Conservation (phyloP, 2,329 filamentous ascomycete species). For the Graphium sp. region DNA sequence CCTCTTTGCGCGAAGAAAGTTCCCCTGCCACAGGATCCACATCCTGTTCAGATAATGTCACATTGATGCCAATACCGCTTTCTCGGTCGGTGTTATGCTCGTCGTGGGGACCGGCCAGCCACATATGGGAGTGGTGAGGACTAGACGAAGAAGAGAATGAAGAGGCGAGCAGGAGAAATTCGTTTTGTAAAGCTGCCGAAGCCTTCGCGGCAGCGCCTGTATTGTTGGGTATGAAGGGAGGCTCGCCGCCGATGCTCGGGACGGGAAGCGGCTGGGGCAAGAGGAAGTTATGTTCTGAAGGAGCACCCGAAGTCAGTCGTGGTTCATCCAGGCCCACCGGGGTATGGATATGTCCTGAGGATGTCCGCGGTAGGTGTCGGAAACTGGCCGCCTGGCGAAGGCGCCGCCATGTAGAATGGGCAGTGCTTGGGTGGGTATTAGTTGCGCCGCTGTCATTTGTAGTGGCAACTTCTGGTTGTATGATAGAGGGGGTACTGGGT, state of each 20-base stretch:
- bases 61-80: conserved; percentile 45
- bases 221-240: conserved; percentile 42
- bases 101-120: conserved; percentile 22
- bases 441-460: too few species aligned
- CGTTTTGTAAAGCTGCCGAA: conserved; percentile 41
- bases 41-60: conserved; percentile 24
- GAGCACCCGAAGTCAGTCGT: too few species aligned
- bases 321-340: conserved; percentile 12
- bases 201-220: conserved; percentile 45
- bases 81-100: conserved; percentile 37
- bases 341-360: conserved; percentile 18
- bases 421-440: conserved; percentile 1
- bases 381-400: conserved; percentile 33
- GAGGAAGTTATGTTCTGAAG: too few species aligned
- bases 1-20: conserved; percentile 13
- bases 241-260: conserved; percentile 32
- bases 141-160: conserved; percentile 8
- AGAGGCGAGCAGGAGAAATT: conserved; percentile 15
- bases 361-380: conserved; percentile 26
- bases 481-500: too few species aligned
- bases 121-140: conserved; percentile 18
- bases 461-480: too few species aligned
- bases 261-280: conserved; percentile 15
- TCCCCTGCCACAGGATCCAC: too few species aligned
- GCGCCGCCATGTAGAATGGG: conserved; percentile 30